Percentiles rank a stretch among this genome's conserved stretches.
phyloP scores from a whole-genome alignment of 2,329 filamentous ascomycete genomes.

The Cercospora sesami region DNA sequence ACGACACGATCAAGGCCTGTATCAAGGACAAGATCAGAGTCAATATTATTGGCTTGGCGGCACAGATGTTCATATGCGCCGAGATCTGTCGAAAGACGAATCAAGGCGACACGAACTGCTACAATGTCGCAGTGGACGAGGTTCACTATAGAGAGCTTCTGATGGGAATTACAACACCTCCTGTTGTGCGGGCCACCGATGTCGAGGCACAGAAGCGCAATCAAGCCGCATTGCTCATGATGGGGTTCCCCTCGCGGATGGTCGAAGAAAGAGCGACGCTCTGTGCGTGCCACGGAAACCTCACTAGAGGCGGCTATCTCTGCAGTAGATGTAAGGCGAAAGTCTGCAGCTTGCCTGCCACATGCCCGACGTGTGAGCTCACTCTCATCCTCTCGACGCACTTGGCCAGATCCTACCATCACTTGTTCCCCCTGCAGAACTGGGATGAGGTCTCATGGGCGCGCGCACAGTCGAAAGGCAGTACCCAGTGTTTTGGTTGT shows the following conservation, averaged over 20 bases:
- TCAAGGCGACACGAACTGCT: constrained; percentile 70
- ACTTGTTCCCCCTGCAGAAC: constrained; percentile 84
- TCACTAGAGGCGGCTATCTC: constrained; percentile 79
- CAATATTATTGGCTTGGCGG: constrained; percentile 83
- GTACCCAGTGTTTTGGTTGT: constrained; percentile 73
- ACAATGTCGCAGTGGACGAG: constrained; percentile 83
- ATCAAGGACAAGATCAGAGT: constrained; percentile 82
- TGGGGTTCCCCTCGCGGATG: constrained; percentile 91
- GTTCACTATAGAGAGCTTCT: constrained; percentile 87
- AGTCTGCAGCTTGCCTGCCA: constrained; percentile 84
- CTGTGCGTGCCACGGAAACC: constrained; percentile 86
- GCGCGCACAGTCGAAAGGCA: constrained; percentile 55
- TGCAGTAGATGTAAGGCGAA: constrained; percentile 87
- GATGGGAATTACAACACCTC: constrained; percentile 83
- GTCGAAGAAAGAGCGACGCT: constrained; percentile 71
- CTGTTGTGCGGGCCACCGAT: constrained; percentile 64
- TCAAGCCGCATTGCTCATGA: constrained; percentile 73
- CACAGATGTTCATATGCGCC: constrained; percentile 86
- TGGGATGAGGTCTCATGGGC: constrained; percentile 90
- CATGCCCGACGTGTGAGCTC: constrained; percentile 86
- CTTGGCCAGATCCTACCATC: constrained; percentile 87
- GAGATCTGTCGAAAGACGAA: constrained; percentile 90
- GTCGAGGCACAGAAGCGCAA: constrained; percentile 41
- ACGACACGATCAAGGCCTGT: constrained; percentile 73
- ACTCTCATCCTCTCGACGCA: constrained; percentile 94